Base-by-base conservation (phyloP, 768 basidiomycete genomes). In the Tulasnella sp. region DNA sequence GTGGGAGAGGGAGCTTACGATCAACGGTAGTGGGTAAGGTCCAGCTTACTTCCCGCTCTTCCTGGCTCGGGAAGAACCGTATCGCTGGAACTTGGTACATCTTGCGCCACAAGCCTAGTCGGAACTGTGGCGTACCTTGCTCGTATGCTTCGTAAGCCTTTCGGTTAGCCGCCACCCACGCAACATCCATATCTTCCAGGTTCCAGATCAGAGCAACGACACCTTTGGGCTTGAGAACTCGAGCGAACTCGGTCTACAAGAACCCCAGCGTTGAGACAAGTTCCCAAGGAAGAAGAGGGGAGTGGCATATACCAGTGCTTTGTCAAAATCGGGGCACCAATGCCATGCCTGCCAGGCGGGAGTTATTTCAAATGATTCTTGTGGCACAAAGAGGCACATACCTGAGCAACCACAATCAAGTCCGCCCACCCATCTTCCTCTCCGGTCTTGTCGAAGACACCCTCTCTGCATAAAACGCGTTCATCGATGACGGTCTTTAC, bases 151-250 rank as follows among this genome's bases (percentile, higher is more conserved):
- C 92, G 78, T 91, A 90, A 71, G 87, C 84, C 80, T 93, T 88
- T 10, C 95, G 89, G 13, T 95, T 76, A 80, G 90, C 86, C 0
- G 88, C 90, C 67, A 94, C 91, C 94, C 94, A 96, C n/a, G 70
- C 40, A 32, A 78, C 84, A 70, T 78, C 91, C 91, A 92, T 86
- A 83, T 95, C 91, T 83, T 98, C 96, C 40, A 96, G 85, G 84
- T 98, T 98, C 96, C 96, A 98, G 70, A 96, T 90, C 77, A 94
- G 87, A 6, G 87, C 91, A 23, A 92, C 87, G 0, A 87, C 84
- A 2, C 94, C 94, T n/a, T 85, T 84, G 0, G 93, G 92, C 82
- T 92, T 93, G 72, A 98, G 87, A 80, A 96, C 89, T 42, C 94
- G 89, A 10, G 90, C 87, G 81, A 97, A 93, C 82, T 98, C 96